Evolutionary conservation across 176 grass and related monocot species (phyloP), one percentile per base, ranked within the genome.

Genomic region (Tillandsia leiboldiana): DNA sequence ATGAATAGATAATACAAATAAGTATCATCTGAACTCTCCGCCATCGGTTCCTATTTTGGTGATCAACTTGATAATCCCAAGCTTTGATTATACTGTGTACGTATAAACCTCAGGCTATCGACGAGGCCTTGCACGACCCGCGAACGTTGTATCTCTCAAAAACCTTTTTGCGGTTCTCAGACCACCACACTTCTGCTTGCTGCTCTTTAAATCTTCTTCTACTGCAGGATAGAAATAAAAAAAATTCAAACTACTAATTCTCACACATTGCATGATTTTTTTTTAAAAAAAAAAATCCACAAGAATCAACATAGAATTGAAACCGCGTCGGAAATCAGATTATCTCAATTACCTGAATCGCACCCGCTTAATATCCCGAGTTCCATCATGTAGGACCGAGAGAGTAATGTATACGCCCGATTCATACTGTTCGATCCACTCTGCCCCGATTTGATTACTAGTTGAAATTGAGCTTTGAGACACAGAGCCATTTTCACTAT

Each of bases 391-490:
- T 76, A 90, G 83, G 14, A 87, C 86, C 26, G 83, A 77, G 49
- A 96, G 87, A 54, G 91, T 90, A 53, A 96, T 96, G 62, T 96
- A 96, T 75, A 96, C 91, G 70, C 91, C 91, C 63, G 82, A 72
- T 77, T 96, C 91, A 78, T 90, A 96, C 70, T 90, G 87, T 70
- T 96, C 91, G 69, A 96, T 96, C 91, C 91, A 96, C 67, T 90
- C 91, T 11, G 84, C 87, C 69, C 90, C 84, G 53, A 86, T 79
- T 68, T 90, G 81, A 64, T 73, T 78, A 71, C 78, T 78, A 47
- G 79, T 75, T 50, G 81, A 79, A 58, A 85, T 50, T 12, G 67
- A 49, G 17, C 84, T 79, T 77, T 78, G 87, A 74, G 87, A 83
- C 72, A 71, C 77, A 11, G 81, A 87, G 26, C 79, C 82, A 61